A percentile compares a stretch with the other conserved stretches of the same genome.
phyloP scores from a whole-genome alignment of 305 asterid genomes.

The Fraxinus xanthoxyloides region DNA sequence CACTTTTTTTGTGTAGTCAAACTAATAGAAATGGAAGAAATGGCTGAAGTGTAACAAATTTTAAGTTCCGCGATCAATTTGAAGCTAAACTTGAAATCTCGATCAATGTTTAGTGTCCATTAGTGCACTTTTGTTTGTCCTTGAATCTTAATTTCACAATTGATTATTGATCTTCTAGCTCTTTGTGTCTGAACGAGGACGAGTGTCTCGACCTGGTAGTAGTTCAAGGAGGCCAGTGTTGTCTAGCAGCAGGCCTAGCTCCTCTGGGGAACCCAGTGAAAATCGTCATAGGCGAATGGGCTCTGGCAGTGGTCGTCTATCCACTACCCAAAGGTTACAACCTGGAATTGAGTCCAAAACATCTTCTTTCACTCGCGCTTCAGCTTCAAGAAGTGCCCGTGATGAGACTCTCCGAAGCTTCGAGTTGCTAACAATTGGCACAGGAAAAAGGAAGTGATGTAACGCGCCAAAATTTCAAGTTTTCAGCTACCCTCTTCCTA shows the following conservation, averaged over 20 bases:
- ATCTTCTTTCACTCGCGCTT: conserved; percentile 63
- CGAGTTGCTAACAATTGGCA: conserved; percentile 70
- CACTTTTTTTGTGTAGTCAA: background rate
- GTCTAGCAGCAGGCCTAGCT: conserved; percentile 74
- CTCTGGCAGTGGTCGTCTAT: conserved; percentile 60
- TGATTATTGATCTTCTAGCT: conserved; percentile 40
- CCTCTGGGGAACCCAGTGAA: conserved; percentile 75
- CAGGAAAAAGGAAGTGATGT: conserved; percentile 35
- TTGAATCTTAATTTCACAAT: background rate
- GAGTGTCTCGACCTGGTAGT: conserved; percentile 63
- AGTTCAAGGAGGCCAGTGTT: conserved; percentile 64
- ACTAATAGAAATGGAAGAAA: background rate
- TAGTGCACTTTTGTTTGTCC: background rate
- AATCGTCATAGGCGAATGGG: conserved; percentile 58
- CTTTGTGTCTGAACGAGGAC: conserved; percentile 65
- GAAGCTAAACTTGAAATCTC: background rate
- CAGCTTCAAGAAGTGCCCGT: conserved; percentile 51
- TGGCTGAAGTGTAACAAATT: background rate
- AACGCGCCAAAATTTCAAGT: background rate
- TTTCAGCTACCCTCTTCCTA: background rate
- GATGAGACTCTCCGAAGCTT: conserved; percentile 92
- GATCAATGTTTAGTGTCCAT: background rate
- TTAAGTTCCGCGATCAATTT: background rate
- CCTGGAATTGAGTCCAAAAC: conserved; percentile 80
- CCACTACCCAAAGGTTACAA: conserved; percentile 71